Base-by-base conservation (phyloP, 73 alveolate genomes). In the Diophrys sp. region DNA sequence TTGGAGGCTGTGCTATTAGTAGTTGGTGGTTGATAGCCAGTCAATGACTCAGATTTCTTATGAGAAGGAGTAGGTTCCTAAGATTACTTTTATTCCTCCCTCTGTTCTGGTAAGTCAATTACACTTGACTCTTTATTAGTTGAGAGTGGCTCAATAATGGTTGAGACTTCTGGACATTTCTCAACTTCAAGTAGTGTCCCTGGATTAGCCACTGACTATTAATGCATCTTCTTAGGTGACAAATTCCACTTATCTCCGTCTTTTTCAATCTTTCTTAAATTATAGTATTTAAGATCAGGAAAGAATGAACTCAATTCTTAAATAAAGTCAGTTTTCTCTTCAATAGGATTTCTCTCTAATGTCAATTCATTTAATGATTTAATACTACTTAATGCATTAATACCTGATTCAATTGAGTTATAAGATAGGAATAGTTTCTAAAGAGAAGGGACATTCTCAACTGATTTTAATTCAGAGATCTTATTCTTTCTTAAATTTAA, bases 401-500 rank as follows among this genome's bases (percentile, higher is more conserved):
- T 25, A 56, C 56, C 44, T 18, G 71, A 23, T 23, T 77, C 85
- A 31, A 85, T 79, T 33, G 27, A 78, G 67, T 85, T 85, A 57
- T 75, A 27, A 26, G 86, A 55, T 0, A 85, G 78, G 75, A 77
- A 71, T 0, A 85, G 73, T 72, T 79, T 85, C 73, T 79, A 26
- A 2, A 85, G 55, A 18, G 78, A 29, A 1, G 31, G 56, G 23
- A 79, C 55, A 1, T 85, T 85, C 24, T 33, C 29, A 14, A 76
- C 23, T 0, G 78, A 85, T 54, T 70, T 79, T 29, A 85, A 29
- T 28, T 2, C 44, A 25, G 83, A 23, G 26, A 92, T 92, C 73
- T 79, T 89, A 77, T 92, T 92, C 57, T 92, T 92, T 80, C 97
- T 89, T 53, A 92, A 54, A 75, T 89, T 85, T 29, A 92, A 31